These are phyloP conservation scores for Coleophoma crateriformis DNA, from an alignment of 2,329 filamentous ascomycete species.

Conservation along the genomic window DNA sequence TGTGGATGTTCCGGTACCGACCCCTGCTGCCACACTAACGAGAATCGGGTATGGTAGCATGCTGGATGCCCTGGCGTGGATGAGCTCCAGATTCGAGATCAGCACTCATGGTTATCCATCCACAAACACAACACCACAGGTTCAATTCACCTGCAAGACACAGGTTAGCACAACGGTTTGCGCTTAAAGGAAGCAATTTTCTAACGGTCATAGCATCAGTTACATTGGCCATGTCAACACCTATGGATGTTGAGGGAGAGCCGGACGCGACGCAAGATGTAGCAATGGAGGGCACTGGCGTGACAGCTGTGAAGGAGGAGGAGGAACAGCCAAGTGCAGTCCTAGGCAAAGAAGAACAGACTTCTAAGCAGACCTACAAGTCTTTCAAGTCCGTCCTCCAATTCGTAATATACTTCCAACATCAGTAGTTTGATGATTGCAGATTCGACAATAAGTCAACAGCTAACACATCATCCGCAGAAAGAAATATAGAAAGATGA, in stretches of 20 bases:
- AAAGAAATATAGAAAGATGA: slow-evolving; percentile 96
- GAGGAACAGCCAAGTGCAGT: slow-evolving; percentile 7
- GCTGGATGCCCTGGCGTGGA: no score
- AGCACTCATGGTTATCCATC: no score
- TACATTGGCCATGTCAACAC: not conserved
- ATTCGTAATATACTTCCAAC: slow-evolving; percentile 19
- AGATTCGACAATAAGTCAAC: slow-evolving; percentile 14
- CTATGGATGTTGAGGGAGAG: not conserved
- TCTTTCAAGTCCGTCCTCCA: slow-evolving; percentile 29
- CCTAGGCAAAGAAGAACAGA: slow-evolving; percentile 19
- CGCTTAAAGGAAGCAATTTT: no score
- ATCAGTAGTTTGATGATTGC: not conserved
- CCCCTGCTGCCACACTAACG: no score
- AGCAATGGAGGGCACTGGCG: not conserved
- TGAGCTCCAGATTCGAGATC: no score
- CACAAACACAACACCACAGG: no score
- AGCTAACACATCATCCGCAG: slow-evolving; percentile 50
- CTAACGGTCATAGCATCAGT: no score
- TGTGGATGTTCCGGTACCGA: no score
- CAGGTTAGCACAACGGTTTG: no score
- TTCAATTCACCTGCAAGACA: no score
- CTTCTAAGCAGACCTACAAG: slow-evolving; percentile 22
- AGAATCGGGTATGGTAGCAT: no score
- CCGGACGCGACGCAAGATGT: not conserved
- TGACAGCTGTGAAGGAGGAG: slow-evolving; percentile 10